Conservation (phyloP, 2,329 filamentous ascomycete genomes). For the Penicillium sp. region DNA sequence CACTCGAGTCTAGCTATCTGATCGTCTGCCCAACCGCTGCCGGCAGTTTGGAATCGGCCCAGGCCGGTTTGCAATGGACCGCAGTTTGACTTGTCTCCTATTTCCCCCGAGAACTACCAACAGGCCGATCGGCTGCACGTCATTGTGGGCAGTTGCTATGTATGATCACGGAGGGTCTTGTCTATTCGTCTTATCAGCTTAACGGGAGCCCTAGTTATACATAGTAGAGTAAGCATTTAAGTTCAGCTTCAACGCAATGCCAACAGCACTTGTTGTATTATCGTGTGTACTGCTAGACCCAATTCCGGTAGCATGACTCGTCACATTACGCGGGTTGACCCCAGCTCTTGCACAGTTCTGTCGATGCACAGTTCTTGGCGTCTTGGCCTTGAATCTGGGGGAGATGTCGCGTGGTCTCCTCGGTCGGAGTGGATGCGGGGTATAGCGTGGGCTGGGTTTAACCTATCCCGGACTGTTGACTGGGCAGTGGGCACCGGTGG, state of each 20-base stretch:
- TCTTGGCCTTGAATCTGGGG: conserved; percentile 25
- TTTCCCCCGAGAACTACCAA: conserved; percentile 17
- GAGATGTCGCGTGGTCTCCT: conserved; percentile 23
- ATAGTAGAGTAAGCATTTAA: too few species aligned
- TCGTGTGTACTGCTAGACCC: background rate
- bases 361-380: conserved; percentile 12
- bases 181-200: too few species aligned
- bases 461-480: too few species aligned
- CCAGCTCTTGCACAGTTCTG: background rate
- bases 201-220: too few species aligned
- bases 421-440: conserved; percentile 19
- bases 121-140: conserved; percentile 11
- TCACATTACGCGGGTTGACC: conserved; percentile 1
- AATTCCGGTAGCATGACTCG: conserved; percentile 2
- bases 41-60: conserved; percentile 16
- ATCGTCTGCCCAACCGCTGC: conserved; percentile 13
- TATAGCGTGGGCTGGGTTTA: conserved; percentile 11
- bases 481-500: background rate
- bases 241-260: background rate
- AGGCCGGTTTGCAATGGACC: conserved; percentile 13
- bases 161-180: background rate
- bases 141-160: too few species aligned
- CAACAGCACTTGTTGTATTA: too few species aligned
- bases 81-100: conserved; percentile 18
- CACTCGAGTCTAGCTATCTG: conserved; percentile 12